A percentile compares a stretch with the other conserved stretches of the same genome.
phyloP scores from a whole-genome alignment of 768 basidiomycete species.

The Lactarius tabidus region DNA sequence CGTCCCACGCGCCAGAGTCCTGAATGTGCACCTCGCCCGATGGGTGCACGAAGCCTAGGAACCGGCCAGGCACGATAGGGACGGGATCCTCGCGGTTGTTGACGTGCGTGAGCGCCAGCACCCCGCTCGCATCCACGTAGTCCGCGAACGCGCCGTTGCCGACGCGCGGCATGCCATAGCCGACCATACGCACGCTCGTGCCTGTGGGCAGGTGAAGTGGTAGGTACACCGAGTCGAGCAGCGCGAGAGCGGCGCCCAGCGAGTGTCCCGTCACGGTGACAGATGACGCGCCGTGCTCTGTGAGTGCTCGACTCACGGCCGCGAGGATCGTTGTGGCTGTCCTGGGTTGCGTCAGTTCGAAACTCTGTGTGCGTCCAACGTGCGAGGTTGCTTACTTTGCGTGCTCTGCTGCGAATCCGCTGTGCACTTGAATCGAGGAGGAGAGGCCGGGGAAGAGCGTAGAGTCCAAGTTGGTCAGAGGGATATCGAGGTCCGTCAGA shows the following conservation, averaged over 20 bases:
- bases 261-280: conserved; percentile 36
- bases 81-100: conserved; percentile 26
- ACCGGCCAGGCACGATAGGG: conserved; percentile 22
- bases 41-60: conserved; percentile 24
- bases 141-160: conserved; percentile 48
- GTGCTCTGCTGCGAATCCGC: conserved; percentile 52
- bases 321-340: conserved; percentile 44
- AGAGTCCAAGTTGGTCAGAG: conserved; percentile 38
- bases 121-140: conserved; percentile 23
- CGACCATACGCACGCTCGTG: conserved; percentile 40
- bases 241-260: conserved; percentile 30
- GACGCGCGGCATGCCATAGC: conserved; percentile 50
- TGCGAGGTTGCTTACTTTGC: conserved; percentile 26
- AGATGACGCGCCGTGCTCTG: conserved; percentile 38
- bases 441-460: conserved; percentile 54
- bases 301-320: conserved; percentile 41
- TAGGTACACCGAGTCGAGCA: conserved; percentile 34
- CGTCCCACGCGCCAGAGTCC: conserved; percentile 4
- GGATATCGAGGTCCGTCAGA: conserved; percentile 47
- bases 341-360: conserved; percentile 8
- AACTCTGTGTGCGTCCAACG: neutral
- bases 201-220: conserved; percentile 31
- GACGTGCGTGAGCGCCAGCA: conserved; percentile 15
- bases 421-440: conserved; percentile 43
- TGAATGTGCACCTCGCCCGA: conserved; percentile 25